Conservation (phyloP, 176 grass and related monocot genomes). For the Oryza punctata region DNA sequence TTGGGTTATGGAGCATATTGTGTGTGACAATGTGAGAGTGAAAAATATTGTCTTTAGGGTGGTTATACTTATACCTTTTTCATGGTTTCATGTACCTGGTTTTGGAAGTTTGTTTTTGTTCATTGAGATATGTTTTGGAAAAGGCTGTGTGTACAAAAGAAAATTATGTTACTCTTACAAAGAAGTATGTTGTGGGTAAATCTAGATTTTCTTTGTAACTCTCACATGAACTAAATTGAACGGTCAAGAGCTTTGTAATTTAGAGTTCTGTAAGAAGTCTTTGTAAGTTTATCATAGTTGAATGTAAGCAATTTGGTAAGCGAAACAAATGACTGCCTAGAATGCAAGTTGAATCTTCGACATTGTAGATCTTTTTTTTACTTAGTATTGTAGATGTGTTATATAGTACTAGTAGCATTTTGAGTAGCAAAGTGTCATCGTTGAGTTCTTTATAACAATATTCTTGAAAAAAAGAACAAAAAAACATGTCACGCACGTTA, state of each 20-base stretch:
- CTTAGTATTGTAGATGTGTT: neutral
- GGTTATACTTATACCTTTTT: neutral
- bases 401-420: neutral
- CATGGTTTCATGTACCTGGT: neutral
- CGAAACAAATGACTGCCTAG: no score
- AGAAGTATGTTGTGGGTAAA: no score
- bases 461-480: neutral
- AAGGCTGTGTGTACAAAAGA: no score
- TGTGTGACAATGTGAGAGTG: no score
- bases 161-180: no score
- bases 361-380: neutral
- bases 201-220: no score
- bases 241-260: no score
- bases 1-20: neutral
- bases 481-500: constrained; percentile 12
- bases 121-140: neutral
- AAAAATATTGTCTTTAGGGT: neutral
- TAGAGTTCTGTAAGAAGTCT: no score
- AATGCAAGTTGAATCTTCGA: neutral
- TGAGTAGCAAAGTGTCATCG: neutral
- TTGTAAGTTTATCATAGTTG: neutral
- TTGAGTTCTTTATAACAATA: neutral
- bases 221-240: no score
- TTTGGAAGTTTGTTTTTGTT: neutral
- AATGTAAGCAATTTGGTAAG: neutral